Conservation (phyloP, 306 rosid species). For the Echinosophora koreensis region DNA sequence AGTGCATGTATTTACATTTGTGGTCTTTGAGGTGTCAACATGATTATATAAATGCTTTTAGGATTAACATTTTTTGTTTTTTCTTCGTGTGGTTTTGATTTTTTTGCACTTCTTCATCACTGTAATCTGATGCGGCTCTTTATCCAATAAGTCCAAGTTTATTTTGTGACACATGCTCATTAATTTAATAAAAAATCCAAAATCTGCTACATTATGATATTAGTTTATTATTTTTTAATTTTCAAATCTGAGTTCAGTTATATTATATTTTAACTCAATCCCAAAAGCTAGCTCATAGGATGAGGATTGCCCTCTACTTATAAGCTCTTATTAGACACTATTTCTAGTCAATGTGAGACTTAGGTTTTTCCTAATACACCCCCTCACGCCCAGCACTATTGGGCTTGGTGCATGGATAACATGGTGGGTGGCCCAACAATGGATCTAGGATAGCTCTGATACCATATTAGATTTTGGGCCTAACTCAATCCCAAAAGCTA, state of each 20-base stretch:
- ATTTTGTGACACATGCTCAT: background rate
- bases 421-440: too few relatives aligned
- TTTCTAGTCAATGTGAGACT: too few relatives aligned
- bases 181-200: slow-evolving; percentile 12
- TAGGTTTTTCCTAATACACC: too few relatives aligned
- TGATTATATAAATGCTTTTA: slow-evolving; percentile 40
- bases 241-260: slow-evolving; percentile 21
- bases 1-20: slow-evolving; percentile 3
- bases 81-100: slow-evolving; percentile 16
- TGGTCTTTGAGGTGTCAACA: slow-evolving; percentile 25
- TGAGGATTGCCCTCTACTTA: too few relatives aligned
- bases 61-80: slow-evolving; percentile 39
- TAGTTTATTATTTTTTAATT: slow-evolving; percentile 8
- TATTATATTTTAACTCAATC: too few relatives aligned
- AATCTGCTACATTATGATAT: slow-evolving; percentile 14
- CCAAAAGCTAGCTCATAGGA: too few relatives aligned
- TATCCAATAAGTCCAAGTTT: slow-evolving; percentile 6
- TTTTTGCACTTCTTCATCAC: slow-evolving; percentile 26
- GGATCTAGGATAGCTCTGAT: too few relatives aligned
- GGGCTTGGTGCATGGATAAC: too few relatives aligned
- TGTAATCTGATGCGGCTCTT: slow-evolving; percentile 31
- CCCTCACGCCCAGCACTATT: too few relatives aligned
- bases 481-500: too few relatives aligned
- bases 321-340: too few relatives aligned
- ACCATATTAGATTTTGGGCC: too few relatives aligned